phyloP scores from a whole-genome alignment of 495 filamentous ascomycete genomes.

The Haplographium delicatum region DNA sequence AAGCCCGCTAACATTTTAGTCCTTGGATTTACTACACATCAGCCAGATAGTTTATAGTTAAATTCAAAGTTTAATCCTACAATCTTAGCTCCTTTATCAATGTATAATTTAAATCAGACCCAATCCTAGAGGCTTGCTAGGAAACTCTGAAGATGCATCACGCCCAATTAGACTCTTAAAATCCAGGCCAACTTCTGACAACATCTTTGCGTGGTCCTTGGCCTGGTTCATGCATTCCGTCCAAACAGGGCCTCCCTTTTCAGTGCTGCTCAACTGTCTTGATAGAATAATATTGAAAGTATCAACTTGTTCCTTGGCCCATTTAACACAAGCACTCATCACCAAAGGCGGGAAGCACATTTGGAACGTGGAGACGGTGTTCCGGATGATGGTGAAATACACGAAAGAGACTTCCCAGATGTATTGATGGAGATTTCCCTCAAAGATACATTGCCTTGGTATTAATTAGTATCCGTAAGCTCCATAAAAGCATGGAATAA shows the following conservation, averaged over 20 bases:
- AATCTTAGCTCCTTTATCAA: too few relatives aligned
- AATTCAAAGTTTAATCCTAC: too few relatives aligned
- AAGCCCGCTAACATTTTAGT: too few relatives aligned
- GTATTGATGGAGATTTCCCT: constrained; percentile 85
- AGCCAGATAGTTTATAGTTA: too few relatives aligned
- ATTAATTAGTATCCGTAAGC: constrained; percentile 1
- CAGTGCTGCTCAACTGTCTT: constrained; percentile 74
- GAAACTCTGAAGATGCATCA: not conserved
- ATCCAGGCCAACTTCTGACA: constrained; percentile 85
- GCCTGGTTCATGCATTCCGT: constrained; percentile 78
- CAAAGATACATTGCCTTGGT: constrained; percentile 81
- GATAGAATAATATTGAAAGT: constrained; percentile 78
- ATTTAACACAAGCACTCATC: constrained; percentile 90
- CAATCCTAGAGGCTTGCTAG: constrained; percentile 14
- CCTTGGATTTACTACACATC: too few relatives aligned
- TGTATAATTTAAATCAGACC: constrained; percentile 16
- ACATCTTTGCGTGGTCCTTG: constrained; percentile 69
- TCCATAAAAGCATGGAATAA: constrained; percentile 10
- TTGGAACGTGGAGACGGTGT: constrained; percentile 84
- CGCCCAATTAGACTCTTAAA: constrained; percentile 67
- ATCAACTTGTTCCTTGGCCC: constrained; percentile 90
- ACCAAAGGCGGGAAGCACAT: constrained; percentile 79
- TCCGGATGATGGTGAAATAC: constrained; percentile 89
- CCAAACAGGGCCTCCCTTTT: constrained; percentile 67
- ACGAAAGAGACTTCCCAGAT: constrained; percentile 95